Percentiles rank a stretch among this genome's conserved stretches.
phyloP scores from a whole-genome alignment of 257 asterid species.

The Salvia miltiorrhiza region DNA sequence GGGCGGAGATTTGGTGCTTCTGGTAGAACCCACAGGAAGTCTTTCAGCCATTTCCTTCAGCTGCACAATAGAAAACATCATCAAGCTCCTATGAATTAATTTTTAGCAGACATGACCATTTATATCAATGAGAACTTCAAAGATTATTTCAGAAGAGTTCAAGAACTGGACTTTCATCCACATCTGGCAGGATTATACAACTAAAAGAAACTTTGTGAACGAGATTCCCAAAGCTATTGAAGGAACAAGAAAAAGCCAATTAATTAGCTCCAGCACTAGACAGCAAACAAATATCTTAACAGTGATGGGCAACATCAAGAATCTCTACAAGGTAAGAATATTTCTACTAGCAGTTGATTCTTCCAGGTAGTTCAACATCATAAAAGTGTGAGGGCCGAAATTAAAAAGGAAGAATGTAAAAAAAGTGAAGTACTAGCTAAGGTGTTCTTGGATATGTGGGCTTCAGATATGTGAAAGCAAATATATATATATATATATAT shows the following conservation, averaged over 20 bases:
- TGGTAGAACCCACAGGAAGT: constrained; percentile 91
- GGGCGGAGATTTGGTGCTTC: constrained; percentile 67
- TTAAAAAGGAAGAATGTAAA: not conserved
- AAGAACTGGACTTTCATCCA: too few relatives aligned
- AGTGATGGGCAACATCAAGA: not conserved
- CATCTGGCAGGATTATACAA: too few relatives aligned
- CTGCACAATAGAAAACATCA: constrained; percentile 37
- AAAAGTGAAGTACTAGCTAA: not conserved
- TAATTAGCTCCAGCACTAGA: not conserved
- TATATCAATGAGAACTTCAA: too few relatives aligned
- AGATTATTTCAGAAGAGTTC: too few relatives aligned
- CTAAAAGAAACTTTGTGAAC: not conserved
- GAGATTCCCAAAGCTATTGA: not conserved
- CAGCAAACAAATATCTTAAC: not conserved
- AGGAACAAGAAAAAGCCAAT: not conserved
- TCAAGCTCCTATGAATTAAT: not conserved
- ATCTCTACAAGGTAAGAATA: not conserved
- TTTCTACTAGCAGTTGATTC: not conserved
- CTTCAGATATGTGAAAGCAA: not conserved
- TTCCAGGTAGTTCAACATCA: not conserved
- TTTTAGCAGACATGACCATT: not conserved
- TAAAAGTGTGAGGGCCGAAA: not conserved
- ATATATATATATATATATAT: not conserved
- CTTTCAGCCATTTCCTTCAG: constrained; percentile 98
- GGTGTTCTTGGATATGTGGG: not conserved